Conservation (phyloP, 225 moss, liverwort and hornwort species). For the Takakia lepidozioides region DNA sequence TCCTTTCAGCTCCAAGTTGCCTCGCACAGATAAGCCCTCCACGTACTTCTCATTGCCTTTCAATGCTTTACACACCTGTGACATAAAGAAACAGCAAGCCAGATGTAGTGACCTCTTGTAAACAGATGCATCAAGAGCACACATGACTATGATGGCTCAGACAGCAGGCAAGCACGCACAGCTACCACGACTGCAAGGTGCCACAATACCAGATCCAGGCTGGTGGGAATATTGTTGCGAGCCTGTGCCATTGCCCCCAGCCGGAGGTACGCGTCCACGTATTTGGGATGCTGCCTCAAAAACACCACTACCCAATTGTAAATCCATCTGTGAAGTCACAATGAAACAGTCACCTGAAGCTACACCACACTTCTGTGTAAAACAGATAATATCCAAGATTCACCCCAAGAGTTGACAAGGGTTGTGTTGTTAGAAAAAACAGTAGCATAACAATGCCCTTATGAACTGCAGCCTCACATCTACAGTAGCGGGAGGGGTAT, state of each 20-base stretch:
- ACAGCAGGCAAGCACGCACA: no score
- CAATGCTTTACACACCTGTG: constrained; percentile 71
- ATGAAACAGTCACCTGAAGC: no score
- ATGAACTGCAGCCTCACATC: background rate
- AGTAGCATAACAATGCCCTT: no score
- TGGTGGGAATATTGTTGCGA: constrained; percentile 61
- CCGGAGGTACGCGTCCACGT: constrained; percentile 87
- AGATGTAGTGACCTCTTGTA: background rate
- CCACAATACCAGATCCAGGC: constrained; percentile 50
- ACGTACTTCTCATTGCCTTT: constrained; percentile 59
- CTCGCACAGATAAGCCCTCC: constrained; percentile 81
- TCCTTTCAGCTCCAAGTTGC: constrained; percentile 80
- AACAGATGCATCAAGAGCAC: no score
- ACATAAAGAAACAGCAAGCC: background rate
- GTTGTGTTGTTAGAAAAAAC: no score
- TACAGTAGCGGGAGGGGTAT: background rate
- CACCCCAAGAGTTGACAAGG: no score
- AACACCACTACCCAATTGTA: constrained; percentile 1
- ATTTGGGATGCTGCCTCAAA: constrained; percentile 65
- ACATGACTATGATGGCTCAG: no score
- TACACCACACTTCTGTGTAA: no score
- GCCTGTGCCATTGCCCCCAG: constrained; percentile 87
- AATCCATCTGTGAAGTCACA: no score
- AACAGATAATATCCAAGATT: no score
- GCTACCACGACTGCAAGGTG: no score